These are phyloP conservation scores for Kuraishia cidri DNA, from an alignment of 805 yeast genomes.

Conservation along the genomic window DNA sequence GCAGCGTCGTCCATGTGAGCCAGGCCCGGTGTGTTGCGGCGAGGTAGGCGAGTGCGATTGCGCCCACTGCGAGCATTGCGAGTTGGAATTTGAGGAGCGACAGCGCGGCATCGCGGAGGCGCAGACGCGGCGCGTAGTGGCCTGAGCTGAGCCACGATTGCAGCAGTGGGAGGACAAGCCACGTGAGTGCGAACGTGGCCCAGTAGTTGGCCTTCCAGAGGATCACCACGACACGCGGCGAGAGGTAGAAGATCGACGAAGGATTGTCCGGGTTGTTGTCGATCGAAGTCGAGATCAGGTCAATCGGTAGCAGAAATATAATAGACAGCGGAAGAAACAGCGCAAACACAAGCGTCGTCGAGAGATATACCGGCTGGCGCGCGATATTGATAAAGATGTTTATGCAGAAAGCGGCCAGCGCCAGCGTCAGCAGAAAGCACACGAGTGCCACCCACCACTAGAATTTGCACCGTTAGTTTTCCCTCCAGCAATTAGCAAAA, in stretches of 20 bases:
- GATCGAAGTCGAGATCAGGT: constrained; percentile 46
- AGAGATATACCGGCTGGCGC: constrained; percentile 30
- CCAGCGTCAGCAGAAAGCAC: constrained; percentile 13
- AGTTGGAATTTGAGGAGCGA: constrained; percentile 54
- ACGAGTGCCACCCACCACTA: constrained; percentile 15
- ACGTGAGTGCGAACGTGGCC: constrained; percentile 72
- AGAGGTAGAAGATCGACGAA: constrained; percentile 34
- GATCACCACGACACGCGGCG: constrained; percentile 34
- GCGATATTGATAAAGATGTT: constrained; percentile 23
- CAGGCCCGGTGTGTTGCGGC: constrained; percentile 24
- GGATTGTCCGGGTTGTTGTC: constrained; percentile 19
- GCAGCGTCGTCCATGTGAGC: constrained; percentile 38
- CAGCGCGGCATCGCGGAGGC: constrained; percentile 47
- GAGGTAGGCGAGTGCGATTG: constrained; percentile 51
- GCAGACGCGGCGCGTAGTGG: constrained; percentile 34
- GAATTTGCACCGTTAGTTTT: too few species aligned
- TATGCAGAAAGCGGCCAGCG: constrained; percentile 23
- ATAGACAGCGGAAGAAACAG: constrained; percentile 71
- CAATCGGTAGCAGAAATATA: constrained; percentile 66
- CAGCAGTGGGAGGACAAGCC: constrained; percentile 65
- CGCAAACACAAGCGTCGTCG: constrained; percentile 43
- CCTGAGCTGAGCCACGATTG: constrained; percentile 74
- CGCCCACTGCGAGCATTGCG: constrained; percentile 40
- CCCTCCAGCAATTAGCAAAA: too few species aligned
- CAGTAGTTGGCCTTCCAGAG: constrained; percentile 76